Evolutionary conservation across 768 basidiomycete species (phyloP).

Genomic region (Lentinus tigrinus): DNA sequence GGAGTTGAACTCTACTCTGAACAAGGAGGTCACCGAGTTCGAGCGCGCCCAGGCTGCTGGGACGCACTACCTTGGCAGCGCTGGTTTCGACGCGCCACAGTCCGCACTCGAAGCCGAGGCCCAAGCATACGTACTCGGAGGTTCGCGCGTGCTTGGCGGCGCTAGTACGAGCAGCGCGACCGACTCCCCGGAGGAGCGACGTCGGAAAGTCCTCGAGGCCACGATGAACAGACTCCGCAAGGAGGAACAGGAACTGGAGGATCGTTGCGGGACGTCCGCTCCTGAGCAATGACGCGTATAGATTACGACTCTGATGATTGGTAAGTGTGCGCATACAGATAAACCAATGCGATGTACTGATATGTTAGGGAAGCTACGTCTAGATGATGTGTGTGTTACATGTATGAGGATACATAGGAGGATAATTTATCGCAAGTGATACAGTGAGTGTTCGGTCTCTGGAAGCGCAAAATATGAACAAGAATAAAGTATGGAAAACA

Average conservation of each 20-base stretch:
- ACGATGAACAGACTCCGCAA: conserved; percentile 56
- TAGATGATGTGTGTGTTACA: no score
- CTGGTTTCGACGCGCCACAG: conserved; percentile 44
- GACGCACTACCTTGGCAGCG: conserved; percentile 50
- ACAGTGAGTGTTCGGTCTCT: not conserved
- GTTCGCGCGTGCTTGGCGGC: conserved; percentile 27
- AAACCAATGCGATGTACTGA: no score
- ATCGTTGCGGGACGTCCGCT: conserved; percentile 59
- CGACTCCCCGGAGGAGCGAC: conserved; percentile 58
- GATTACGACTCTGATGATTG: no score
- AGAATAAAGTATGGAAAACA: not conserved
- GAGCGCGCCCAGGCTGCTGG: conserved; percentile 53
- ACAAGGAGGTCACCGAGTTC: conserved; percentile 68
- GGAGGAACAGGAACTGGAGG: conserved; percentile 72
- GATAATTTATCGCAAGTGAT: not conserved
- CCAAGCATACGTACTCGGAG: conserved; percentile 54
- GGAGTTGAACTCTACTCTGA: conserved; percentile 69
- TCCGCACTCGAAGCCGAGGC: conserved; percentile 59
- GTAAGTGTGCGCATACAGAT: no score
- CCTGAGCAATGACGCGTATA: no score
- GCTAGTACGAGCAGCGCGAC: not conserved
- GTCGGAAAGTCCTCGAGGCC: conserved; percentile 56
- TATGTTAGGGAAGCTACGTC: no score
- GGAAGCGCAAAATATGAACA: not conserved
- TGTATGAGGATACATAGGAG: not conserved